Percentiles rank a stretch among this genome's conserved stretches.
These are phyloP conservation scores for Suillus variegatus DNA, from an alignment of 768 basidiomycete genomes.

Conservation along the genomic window DNA sequence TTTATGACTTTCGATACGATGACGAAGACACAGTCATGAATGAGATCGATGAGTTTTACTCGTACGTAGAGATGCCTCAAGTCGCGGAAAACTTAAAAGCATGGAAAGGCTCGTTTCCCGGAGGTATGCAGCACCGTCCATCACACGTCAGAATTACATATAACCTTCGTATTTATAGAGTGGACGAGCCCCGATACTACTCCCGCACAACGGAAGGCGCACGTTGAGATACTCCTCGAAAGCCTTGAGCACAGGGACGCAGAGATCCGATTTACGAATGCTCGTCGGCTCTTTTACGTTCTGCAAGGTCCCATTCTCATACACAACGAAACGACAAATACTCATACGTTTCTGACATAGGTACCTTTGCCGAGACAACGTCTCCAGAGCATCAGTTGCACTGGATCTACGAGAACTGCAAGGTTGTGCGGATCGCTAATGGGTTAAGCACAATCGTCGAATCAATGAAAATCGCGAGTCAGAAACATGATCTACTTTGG, in stretches of 20 bases:
- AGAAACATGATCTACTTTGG: slow-evolving; percentile 86
- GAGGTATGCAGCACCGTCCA: slow-evolving; percentile 49
- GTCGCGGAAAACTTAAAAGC: slow-evolving; percentile 84
- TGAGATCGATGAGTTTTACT: slow-evolving; percentile 98
- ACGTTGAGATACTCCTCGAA: slow-evolving; percentile 81
- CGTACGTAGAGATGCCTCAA: slow-evolving; percentile 93
- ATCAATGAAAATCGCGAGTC: slow-evolving; percentile 86
- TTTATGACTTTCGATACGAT: slow-evolving; percentile 92
- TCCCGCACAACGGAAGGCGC: slow-evolving; percentile 60
- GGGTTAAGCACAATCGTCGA: slow-evolving; percentile 82
- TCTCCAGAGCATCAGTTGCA: slow-evolving; percentile 94
- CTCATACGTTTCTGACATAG: slow-evolving; percentile 39
- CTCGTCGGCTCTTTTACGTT: slow-evolving; percentile 85
- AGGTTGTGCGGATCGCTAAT: slow-evolving; percentile 79
- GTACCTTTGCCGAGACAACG: slow-evolving; percentile 87
- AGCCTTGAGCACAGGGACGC: slow-evolving; percentile 85
- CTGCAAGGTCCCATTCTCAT: slow-evolving; percentile 68
- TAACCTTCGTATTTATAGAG: slow-evolving; percentile 43
- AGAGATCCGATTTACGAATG: slow-evolving; percentile 83
- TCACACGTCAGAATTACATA: not conserved
- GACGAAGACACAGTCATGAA: slow-evolving; percentile 96
- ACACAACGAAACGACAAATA: slow-evolving; percentile 3
- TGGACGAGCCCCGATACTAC: slow-evolving; percentile 72
- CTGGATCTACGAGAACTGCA: slow-evolving; percentile 94
- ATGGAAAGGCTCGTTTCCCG: slow-evolving; percentile 82